phyloP scores from a whole-genome alignment of 2,329 filamentous ascomycete species.

The Paracamarosporium sp. region DNA sequence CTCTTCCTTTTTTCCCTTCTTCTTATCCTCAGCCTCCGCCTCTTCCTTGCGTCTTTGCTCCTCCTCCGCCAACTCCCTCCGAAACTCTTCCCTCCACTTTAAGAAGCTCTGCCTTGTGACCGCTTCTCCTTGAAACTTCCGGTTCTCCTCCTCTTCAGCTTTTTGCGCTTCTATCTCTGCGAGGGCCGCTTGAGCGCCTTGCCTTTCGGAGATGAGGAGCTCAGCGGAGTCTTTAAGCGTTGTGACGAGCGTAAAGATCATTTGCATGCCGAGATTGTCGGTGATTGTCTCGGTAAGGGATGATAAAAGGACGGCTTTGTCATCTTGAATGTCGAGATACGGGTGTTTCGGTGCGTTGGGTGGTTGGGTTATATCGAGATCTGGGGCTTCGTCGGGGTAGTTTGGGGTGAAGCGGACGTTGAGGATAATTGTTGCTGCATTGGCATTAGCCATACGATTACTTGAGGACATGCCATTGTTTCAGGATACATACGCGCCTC shows the following conservation, averaged over 20 bases:
- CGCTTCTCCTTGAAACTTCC: conserved; percentile 89
- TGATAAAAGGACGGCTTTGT: conserved; percentile 76
- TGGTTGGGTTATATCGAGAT: conserved; percentile 78
- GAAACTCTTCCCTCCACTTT: conserved; percentile 80
- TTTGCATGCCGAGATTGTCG: conserved; percentile 95
- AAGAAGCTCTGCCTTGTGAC: conserved; percentile 89
- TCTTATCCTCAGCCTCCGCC: conserved; percentile 72
- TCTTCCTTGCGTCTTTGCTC: conserved; percentile 65
- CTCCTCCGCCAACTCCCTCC: conserved; percentile 79
- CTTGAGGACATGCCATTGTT: not conserved
- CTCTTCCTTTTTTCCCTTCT: conserved; percentile 68
- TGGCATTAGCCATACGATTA: conserved; percentile 7
- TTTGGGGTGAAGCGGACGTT: conserved; percentile 87
- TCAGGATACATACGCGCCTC: conserved; percentile 58
- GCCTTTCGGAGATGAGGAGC: conserved; percentile 76
- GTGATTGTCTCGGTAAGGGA: conserved; percentile 77
- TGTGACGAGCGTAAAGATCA: conserved; percentile 92
- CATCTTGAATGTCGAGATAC: conserved; percentile 79
- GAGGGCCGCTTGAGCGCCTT: conserved; percentile 64
- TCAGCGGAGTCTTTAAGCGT: conserved; percentile 92
- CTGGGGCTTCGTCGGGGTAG: conserved; percentile 87
- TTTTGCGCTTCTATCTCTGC: conserved; percentile 63
- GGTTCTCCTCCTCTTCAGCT: conserved; percentile 90
- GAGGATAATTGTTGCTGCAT: conserved; percentile 72
- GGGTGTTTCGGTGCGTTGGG: conserved; percentile 73